Evolutionary conservation across 768 basidiomycete genomes (phyloP), one percentile per base, ranked within the genome.

Genomic region (Leccinum obscurum): DNA sequence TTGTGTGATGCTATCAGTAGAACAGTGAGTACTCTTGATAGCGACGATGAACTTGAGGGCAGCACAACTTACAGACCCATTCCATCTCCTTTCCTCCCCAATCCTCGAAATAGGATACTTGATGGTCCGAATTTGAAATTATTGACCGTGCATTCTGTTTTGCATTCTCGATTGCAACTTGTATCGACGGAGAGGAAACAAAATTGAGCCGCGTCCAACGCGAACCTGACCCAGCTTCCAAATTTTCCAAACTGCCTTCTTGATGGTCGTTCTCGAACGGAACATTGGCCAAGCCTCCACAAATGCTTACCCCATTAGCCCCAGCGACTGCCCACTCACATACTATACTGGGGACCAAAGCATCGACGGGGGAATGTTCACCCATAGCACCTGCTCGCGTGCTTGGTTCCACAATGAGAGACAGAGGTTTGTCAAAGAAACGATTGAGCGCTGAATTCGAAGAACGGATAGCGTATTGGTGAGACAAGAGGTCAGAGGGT

Each of bases 41-140:
- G 10, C 10, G 24, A 28, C 34, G 51, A 58, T 35, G 32, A 4
- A 30, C 32, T 15, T 15, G 3, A 48, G 10, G n/a, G n/a, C 24
- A 53, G 46, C 17, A 28, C 6, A 24, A 77, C 86, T 58, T 63
- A 93, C 94, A 87, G 48, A 80, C 65, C 56, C 74, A 77, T 73
- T 90, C 89, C 66, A 97, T 95, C 91, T 95, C 96, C 41, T 92
- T 87, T 1, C 86, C 80, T 5, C 95, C 95, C 72, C 89, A 96
- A 34, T 85, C 85, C 39, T 81, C 78, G 70, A 93, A 96, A 83
- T 89, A 91, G 35, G 95, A 77, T 56, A 91, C 86, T 59, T 86
- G 88, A 57, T 87, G 85, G 66, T 98, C 95, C 8, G 93, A 95
- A 72, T 96, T 84, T 34, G 83, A 76, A 30, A 91, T 83, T 48